Evolutionary conservation across 208 protist species (phyloP).

Genomic region (Leishmania gerbilli): DNA sequence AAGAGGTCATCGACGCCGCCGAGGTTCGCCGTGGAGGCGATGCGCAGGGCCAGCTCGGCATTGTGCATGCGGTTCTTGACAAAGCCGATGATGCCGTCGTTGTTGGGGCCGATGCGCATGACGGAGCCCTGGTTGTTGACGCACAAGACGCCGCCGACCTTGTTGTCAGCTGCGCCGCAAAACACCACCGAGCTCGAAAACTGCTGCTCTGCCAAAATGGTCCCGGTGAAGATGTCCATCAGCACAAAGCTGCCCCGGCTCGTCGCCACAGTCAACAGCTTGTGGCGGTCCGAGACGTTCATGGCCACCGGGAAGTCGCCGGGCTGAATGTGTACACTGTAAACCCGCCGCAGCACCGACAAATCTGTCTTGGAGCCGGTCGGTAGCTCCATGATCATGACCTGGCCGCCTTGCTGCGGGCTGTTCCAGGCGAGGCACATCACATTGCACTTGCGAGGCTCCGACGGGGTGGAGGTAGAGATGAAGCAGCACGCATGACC

Average conservation of each 20-base stretch:
- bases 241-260: slow-evolving; percentile 95
- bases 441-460: slow-evolving; percentile 87
- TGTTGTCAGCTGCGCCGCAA: slow-evolving; percentile 90
- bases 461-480: slow-evolving; percentile 67
- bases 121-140: slow-evolving; percentile 97
- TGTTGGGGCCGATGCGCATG: slow-evolving; percentile 95
- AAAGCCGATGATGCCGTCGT: slow-evolving; percentile 96
- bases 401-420: slow-evolving; percentile 74
- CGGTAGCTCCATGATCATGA: slow-evolving; percentile 93
- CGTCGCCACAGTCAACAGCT: slow-evolving; percentile 97
- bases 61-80: slow-evolving; percentile 95
- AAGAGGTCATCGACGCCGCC: slow-evolving; percentile 98
- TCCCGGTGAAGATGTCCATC: slow-evolving; percentile 96
- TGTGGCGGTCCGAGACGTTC: slow-evolving; percentile 95
- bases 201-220: slow-evolving; percentile 95
- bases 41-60: slow-evolving; percentile 93
- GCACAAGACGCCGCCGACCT: slow-evolving; percentile 93
- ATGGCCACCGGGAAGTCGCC: slow-evolving; percentile 99
- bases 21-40: slow-evolving; percentile 97
- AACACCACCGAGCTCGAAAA: slow-evolving; percentile 97
- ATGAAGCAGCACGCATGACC: slow-evolving; percentile 97
- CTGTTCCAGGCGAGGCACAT: slow-evolving; percentile 96
- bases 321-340: slow-evolving; percentile 58
- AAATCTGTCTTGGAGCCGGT: slow-evolving; percentile 78
- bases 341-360: slow-evolving; percentile 57